These are phyloP conservation scores for Xerocomus potaroensis DNA, from an alignment of 768 basidiomycete species.

Conservation along the genomic window DNA sequence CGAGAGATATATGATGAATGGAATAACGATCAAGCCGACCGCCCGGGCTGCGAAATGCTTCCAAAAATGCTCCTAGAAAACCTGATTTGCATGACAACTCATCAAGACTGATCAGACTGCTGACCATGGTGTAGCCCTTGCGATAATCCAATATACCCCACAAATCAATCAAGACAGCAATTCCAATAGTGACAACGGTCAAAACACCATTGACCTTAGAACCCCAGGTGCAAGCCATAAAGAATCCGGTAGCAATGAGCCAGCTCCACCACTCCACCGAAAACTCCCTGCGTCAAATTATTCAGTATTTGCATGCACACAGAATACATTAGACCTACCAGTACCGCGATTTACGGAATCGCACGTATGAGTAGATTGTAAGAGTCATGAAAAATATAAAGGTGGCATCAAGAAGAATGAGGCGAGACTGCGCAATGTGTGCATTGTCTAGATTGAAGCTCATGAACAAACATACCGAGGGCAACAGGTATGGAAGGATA, in stretches of 20 bases:
- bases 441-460: slow-evolving; percentile 69
- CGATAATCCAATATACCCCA: slow-evolving; percentile 90
- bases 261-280: slow-evolving; percentile 91
- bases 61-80: slow-evolving; percentile 74
- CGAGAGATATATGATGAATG: slow-evolving; percentile 84
- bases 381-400: slow-evolving; percentile 95
- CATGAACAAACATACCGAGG: slow-evolving; percentile 1
- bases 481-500: neutral
- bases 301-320: neutral
- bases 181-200: slow-evolving; percentile 83
- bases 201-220: slow-evolving; percentile 98
- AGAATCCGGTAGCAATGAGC: slow-evolving; percentile 84
- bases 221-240: slow-evolving; percentile 94
- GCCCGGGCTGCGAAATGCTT: slow-evolving; percentile 86
- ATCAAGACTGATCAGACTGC: neutral
- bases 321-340: slow-evolving; percentile 41
- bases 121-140: slow-evolving; percentile 76
- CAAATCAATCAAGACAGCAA: slow-evolving; percentile 88
- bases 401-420: slow-evolving; percentile 92
- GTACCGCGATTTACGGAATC: slow-evolving; percentile 93
- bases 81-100: neutral
- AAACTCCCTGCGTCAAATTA: slow-evolving; percentile 62
- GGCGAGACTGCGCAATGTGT: slow-evolving; percentile 91
- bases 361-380: slow-evolving; percentile 89
- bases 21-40: slow-evolving; percentile 81